Evolutionary conservation across 1,284 basidiomycete species (phyloP).

Genomic region (Cryptococcus wingfieldii): DNA sequence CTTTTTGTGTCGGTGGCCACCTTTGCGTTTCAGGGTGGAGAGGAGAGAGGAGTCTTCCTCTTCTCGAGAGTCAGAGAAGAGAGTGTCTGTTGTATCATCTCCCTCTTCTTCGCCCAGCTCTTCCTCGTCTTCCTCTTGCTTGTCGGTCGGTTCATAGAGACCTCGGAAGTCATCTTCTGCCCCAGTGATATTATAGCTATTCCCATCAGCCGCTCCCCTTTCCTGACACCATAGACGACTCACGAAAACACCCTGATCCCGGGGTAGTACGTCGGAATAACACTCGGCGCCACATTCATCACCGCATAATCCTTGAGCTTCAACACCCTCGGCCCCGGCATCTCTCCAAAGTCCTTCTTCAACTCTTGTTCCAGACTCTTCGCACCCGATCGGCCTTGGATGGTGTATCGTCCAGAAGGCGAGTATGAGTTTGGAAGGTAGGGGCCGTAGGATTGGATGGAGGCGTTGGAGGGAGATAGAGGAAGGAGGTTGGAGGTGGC

Average conservation of each 20-base stretch:
- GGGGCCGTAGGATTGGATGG: slow-evolving; percentile 19
- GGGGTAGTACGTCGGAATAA: slow-evolving; percentile 86
- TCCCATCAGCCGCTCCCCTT: not conserved
- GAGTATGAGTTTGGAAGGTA: slow-evolving; percentile 10
- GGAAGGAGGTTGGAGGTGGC: slow-evolving; percentile 8
- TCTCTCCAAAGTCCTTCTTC: slow-evolving; percentile 41
- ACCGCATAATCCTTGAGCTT: slow-evolving; percentile 67
- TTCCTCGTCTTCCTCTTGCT: slow-evolving; percentile 14
- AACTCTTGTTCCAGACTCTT: slow-evolving; percentile 33
- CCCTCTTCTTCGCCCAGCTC: slow-evolving; percentile 10
- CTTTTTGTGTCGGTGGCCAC: slow-evolving; percentile 31
- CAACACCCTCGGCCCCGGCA: slow-evolving; percentile 53
- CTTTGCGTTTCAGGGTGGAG: slow-evolving; percentile 22
- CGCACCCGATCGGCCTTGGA: slow-evolving; percentile 26
- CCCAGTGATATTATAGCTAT: slow-evolving; percentile 61
- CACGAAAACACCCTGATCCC: slow-evolving; percentile 73
- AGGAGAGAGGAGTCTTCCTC: not conserved
- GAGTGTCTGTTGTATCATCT: not conserved
- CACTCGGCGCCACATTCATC: slow-evolving; percentile 71
- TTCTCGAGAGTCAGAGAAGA: not conserved
- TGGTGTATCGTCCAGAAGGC: slow-evolving; percentile 24
- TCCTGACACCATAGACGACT: slow-evolving; percentile 9
- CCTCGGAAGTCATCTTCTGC: slow-evolving; percentile 17
- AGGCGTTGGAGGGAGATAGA: not conserved
- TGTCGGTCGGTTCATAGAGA: slow-evolving; percentile 6